These are phyloP conservation scores for Aspergillus ibericus DNA, from an alignment of 2,329 filamentous ascomycete genomes.

Conservation along the genomic window DNA sequence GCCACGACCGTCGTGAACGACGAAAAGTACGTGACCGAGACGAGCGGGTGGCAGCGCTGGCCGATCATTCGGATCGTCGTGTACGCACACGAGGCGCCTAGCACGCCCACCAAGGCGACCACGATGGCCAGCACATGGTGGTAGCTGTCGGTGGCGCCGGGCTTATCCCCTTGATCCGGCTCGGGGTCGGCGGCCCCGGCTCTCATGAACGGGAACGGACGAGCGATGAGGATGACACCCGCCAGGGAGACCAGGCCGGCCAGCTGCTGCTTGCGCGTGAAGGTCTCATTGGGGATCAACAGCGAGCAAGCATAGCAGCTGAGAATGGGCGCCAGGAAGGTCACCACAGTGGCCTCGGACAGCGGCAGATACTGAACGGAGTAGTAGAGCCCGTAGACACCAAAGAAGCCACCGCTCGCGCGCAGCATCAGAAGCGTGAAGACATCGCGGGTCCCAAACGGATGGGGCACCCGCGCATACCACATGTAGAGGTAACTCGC, in stretches of 20 bases:
- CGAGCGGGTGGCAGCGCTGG: conserved; percentile 74
- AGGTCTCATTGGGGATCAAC: conserved; percentile 69
- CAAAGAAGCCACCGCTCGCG: conserved; percentile 72
- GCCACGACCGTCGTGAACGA: conserved; percentile 69
- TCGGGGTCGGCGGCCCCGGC: conserved; percentile 12
- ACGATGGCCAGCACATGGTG: conserved; percentile 70
- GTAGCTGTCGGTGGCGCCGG: conserved; percentile 51
- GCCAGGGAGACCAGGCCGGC: conserved; percentile 72
- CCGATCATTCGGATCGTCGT: conserved; percentile 80
- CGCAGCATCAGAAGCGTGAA: conserved; percentile 67
- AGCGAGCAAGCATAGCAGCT: conserved; percentile 79
- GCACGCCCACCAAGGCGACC: conserved; percentile 72
- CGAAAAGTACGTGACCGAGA: conserved; percentile 83
- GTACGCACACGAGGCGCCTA: conserved; percentile 72
- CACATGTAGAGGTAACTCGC: conserved; percentile 73
- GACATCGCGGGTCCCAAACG: conserved; percentile 67
- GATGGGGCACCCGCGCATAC: conserved; percentile 64
- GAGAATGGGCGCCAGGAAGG: conserved; percentile 77
- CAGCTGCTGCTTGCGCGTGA: conserved; percentile 73
- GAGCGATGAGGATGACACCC: conserved; percentile 81
- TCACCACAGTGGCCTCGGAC: conserved; percentile 85
- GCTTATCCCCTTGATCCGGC: conserved; percentile 22
- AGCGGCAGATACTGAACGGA: conserved; percentile 76
- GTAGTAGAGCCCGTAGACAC: conserved; percentile 76
- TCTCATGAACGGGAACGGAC: conserved; percentile 50